Percentiles rank a stretch among this genome's conserved stretches.
phyloP scores from a whole-genome alignment of 306 rosid genomes.

The Parietaria judaica region DNA sequence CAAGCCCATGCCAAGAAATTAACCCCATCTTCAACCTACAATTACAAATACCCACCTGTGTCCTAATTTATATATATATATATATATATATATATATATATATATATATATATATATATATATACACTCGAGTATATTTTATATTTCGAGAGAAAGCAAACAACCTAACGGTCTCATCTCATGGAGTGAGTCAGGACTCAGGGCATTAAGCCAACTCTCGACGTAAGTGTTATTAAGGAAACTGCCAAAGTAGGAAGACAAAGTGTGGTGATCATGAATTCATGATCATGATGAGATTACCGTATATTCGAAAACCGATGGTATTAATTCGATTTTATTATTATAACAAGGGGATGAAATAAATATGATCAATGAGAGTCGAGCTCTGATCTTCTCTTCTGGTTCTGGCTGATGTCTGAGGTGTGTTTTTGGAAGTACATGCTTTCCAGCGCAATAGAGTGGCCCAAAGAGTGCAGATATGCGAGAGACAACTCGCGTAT shows the following conservation, averaged over 20 bases:
- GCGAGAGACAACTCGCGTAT: slow-evolving; percentile 17
- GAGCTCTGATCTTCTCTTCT: too few species aligned
- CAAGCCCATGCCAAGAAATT: slow-evolving; percentile 4
- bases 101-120: too few species aligned
- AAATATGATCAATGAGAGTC: not conserved
- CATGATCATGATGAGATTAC: slow-evolving; percentile 4
- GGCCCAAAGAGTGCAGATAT: slow-evolving; percentile 12
- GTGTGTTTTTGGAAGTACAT: slow-evolving; percentile 23
- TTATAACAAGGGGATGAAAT: not conserved
- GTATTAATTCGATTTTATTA: slow-evolving; percentile 5
- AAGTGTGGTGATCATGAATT: not conserved
- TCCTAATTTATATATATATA: too few species aligned
- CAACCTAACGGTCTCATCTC: too few species aligned
- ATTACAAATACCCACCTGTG: not conserved
- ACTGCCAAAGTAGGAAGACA: slow-evolving; percentile 21
- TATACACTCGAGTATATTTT: too few species aligned
- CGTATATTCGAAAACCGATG: not conserved
- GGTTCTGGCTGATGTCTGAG: too few species aligned
- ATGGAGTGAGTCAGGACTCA: not conserved
- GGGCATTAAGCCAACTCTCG: not conserved
- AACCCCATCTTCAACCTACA: not conserved
- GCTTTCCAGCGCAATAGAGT: slow-evolving; percentile 26
- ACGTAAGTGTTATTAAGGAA: not conserved
- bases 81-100: too few species aligned
- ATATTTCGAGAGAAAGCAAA: too few species aligned